Evolutionary conservation across 164 flowering plant genomes (phyloP).

Genomic region (Akebia trifoliata): DNA sequence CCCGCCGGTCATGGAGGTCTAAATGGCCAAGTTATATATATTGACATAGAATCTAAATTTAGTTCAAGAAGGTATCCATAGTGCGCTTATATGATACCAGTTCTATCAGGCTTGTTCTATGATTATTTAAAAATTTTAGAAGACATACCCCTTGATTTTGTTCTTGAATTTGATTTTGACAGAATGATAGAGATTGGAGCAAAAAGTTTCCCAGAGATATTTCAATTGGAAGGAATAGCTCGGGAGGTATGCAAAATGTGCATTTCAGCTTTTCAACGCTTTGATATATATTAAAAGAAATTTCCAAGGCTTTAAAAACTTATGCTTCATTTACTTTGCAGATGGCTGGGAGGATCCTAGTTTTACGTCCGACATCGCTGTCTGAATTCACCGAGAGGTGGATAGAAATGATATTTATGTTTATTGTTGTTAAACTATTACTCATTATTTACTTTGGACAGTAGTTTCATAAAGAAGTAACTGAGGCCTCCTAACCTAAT

Average conservation of each 20-base stretch:
- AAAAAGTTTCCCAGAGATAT: conserved; percentile 70
- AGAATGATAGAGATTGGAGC: conserved; percentile 83
- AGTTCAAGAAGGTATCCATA: conserved; percentile 65
- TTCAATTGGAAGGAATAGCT: conserved; percentile 63
- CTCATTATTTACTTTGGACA: not conserved
- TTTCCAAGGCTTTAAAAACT: not conserved
- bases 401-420: not conserved
- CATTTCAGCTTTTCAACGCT: not conserved
- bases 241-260: conserved; percentile 42
- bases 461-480: not conserved
- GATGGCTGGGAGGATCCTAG: conserved; percentile 88
- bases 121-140: not conserved
- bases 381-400: conserved; percentile 77
- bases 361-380: conserved; percentile 67
- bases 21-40: conserved; percentile 67
- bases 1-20: conserved; percentile 68
- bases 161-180: conserved; percentile 11
- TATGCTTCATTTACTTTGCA: conserved; percentile 23
- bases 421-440: not conserved
- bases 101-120: conserved; percentile 7
- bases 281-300: not conserved
- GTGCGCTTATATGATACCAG: not conserved
- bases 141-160: not conserved
- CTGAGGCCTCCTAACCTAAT: not conserved
- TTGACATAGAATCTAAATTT: conserved; percentile 81